phyloP scores from a whole-genome alignment of 116 monocot species.

The Thalassia testudinum region DNA sequence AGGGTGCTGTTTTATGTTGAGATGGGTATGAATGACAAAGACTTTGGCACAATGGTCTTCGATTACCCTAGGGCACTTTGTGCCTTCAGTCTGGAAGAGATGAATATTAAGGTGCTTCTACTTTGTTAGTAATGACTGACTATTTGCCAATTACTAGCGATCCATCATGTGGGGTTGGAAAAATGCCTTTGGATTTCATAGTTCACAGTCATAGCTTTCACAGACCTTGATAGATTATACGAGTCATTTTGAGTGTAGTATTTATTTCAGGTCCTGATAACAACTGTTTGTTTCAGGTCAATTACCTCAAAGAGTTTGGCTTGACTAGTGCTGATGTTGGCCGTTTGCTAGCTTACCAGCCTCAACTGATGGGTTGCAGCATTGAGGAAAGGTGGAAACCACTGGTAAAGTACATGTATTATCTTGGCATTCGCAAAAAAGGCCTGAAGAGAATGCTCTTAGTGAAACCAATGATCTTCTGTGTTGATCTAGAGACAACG shows the following conservation, averaged over 20 bases:
- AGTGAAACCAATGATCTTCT: slow-evolving; percentile 80
- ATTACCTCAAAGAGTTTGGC: slow-evolving; percentile 81
- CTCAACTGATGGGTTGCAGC: slow-evolving; percentile 90
- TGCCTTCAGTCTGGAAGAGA: slow-evolving; percentile 72
- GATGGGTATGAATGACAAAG: slow-evolving; percentile 66
- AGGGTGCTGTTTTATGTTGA: slow-evolving; percentile 69
- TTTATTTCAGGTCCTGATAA: too few species aligned
- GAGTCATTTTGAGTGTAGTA: too few species aligned
- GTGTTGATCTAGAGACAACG: slow-evolving; percentile 70
- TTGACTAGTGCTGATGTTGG: slow-evolving; percentile 53
- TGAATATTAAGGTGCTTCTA: slow-evolving; percentile 81
- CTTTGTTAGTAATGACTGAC: too few species aligned
- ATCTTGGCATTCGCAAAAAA: slow-evolving; percentile 70
- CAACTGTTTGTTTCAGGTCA: slow-evolving; percentile 36
- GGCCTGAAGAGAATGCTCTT: slow-evolving; percentile 86
- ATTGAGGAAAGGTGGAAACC: slow-evolving; percentile 93
- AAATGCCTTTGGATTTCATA: too few species aligned
- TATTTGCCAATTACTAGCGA: too few species aligned
- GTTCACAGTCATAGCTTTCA: too few species aligned
- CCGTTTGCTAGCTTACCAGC: slow-evolving; percentile 57
- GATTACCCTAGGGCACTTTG: slow-evolving; percentile 81
- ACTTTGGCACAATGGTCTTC: slow-evolving; percentile 92
- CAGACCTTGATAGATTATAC: too few species aligned
- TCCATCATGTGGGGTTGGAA: too few species aligned
- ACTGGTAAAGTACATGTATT: slow-evolving; percentile 81